Evolutionary conservation across 306 rosid genomes (phyloP).

Genomic region (Cicer yamashitae): DNA sequence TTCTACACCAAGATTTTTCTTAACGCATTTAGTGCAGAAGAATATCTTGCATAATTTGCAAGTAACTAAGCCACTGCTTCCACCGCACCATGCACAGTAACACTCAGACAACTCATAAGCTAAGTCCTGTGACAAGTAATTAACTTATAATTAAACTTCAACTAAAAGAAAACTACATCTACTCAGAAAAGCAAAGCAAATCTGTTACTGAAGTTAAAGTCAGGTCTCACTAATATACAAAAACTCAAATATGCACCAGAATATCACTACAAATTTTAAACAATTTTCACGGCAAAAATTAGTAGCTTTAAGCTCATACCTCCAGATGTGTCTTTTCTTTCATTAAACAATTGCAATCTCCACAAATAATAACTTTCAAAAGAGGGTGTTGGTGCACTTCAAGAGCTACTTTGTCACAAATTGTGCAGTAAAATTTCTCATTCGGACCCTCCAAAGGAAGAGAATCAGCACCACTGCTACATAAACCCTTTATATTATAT

Average conservation of each 20-base stretch:
- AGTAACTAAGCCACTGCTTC: slow-evolving; percentile 58
- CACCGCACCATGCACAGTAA: slow-evolving; percentile 86
- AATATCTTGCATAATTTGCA: slow-evolving; percentile 71
- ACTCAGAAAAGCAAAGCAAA: not conserved
- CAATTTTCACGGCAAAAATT: slow-evolving; percentile 28
- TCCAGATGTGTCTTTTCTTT: slow-evolving; percentile 56
- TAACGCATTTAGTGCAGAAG: slow-evolving; percentile 70
- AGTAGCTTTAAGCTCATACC: slow-evolving; percentile 51
- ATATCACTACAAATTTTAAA: not conserved
- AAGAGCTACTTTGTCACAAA: slow-evolving; percentile 62
- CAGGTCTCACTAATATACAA: slow-evolving; percentile 10
- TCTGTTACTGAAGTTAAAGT: slow-evolving; percentile 3
- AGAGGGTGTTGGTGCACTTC: slow-evolving; percentile 71
- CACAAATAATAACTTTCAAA: slow-evolving; percentile 74
- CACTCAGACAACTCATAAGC: slow-evolving; percentile 43
- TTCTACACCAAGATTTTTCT: slow-evolving; percentile 71
- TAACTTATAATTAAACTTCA: slow-evolving; percentile 38
- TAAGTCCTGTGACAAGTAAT: slow-evolving; percentile 64
- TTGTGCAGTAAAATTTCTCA: slow-evolving; percentile 66
- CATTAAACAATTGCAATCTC: slow-evolving; percentile 64
- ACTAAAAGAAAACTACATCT: not conserved
- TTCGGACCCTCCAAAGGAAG: slow-evolving; percentile 49
- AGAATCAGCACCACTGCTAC: slow-evolving; percentile 44
- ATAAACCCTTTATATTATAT: slow-evolving; percentile 42
- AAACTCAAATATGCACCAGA: slow-evolving; percentile 9